A percentile compares a stretch with the other conserved stretches of the same genome.
These are phyloP conservation scores for Ustilago trichophora DNA, from an alignment of 1,284 basidiomycete genomes.

Conservation along the genomic window DNA sequence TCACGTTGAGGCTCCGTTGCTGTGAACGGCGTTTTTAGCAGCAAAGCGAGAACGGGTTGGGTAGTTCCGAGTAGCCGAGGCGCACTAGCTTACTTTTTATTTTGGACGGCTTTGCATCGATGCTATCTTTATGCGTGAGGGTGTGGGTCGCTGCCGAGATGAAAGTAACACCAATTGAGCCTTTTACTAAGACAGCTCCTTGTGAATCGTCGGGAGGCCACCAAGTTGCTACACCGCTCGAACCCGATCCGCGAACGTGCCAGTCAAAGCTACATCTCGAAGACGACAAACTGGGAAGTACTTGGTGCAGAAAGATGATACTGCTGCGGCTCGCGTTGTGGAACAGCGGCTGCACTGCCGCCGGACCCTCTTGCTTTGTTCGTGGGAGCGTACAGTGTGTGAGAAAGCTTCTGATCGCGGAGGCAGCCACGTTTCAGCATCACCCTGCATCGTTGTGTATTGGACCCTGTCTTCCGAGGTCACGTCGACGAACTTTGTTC, in stretches of 20 bases:
- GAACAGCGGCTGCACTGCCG: slow-evolving; percentile 3
- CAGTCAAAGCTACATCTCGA: neutral
- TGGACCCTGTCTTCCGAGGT: no score
- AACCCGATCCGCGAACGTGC: neutral
- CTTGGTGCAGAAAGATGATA: no score
- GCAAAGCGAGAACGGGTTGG: slow-evolving; percentile 32
- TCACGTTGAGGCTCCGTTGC: slow-evolving; percentile 4
- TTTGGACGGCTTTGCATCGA: no score
- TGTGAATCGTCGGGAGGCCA: neutral
- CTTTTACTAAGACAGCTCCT: neutral
- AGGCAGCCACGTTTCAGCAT: slow-evolving; percentile 7
- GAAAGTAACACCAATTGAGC: neutral
- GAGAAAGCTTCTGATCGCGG: neutral
- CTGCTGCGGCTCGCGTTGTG: no score
- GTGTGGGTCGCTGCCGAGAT: no score
- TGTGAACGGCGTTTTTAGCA: neutral
- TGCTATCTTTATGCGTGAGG: no score
- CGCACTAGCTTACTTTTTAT: slow-evolving; percentile 31
- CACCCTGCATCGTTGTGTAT: neutral
- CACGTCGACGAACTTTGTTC: no score
- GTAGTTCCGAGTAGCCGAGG: slow-evolving; percentile 32
- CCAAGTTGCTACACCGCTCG: neutral
- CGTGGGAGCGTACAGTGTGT: no score
- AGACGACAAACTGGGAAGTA: no score
- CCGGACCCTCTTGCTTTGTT: neutral